Evolutionary conservation across 2,329 filamentous ascomycete species (phyloP).

Genomic region (Aspergillus costaricaensis): DNA sequence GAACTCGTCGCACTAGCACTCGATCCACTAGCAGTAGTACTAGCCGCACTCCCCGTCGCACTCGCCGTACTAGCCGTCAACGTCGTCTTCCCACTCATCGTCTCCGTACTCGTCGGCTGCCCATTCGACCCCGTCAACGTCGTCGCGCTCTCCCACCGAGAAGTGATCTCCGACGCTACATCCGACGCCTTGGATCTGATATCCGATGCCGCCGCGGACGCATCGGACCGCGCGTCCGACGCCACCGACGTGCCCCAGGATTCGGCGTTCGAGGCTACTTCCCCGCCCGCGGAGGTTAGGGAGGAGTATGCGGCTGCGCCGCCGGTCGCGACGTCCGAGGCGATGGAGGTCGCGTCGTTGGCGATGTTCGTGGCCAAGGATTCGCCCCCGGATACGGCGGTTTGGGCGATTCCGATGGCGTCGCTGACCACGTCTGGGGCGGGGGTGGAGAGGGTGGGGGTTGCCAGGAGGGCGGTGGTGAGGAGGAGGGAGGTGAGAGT

Average conservation of each 20-base stretch:
- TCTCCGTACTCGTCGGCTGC: background rate
- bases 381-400: constrained; percentile 11
- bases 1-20: constrained; percentile 12
- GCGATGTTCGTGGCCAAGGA: background rate
- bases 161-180: background rate
- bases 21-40: background rate
- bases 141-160: background rate
- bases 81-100: constrained; percentile 16
- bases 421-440: background rate
- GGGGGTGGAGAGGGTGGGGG: background rate
- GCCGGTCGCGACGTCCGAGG: constrained; percentile 13
- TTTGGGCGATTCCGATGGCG: background rate
- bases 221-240: constrained; percentile 11
- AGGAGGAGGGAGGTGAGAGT: background rate
- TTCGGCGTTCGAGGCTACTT: constrained; percentile 15
- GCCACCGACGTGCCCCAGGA: constrained; percentile 16
- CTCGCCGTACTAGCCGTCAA: constrained; percentile 22
- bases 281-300: constrained; percentile 8
- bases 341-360: background rate
- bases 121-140: background rate
- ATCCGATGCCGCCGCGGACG: constrained; percentile 15
- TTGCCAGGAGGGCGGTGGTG: background rate
- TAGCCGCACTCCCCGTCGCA: constrained; percentile 3
- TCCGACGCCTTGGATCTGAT: constrained; percentile 14
- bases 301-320: background rate